Percentiles rank a stretch among this genome's conserved stretches.
Evolutionary conservation across 2,329 filamentous ascomycete species (phyloP).

Genomic region (Penicillium sp.): DNA sequence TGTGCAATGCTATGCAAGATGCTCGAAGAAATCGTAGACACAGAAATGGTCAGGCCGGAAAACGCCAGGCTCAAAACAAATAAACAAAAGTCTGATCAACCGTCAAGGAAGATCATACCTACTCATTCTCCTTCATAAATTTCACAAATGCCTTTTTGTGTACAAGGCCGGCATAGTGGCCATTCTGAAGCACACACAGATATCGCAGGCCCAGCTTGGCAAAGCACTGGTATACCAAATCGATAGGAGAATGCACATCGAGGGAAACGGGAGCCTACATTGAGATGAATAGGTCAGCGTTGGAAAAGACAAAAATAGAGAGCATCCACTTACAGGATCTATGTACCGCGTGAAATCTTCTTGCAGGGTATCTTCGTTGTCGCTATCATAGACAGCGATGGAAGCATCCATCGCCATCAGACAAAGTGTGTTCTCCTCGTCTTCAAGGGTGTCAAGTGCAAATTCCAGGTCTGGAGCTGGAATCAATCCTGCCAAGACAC

Average conservation of each 20-base stretch:
- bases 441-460: constrained; percentile 78
- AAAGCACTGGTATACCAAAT: constrained; percentile 95
- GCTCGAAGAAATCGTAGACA: neutral
- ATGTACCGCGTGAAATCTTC: constrained; percentile 90
- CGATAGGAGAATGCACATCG: constrained; percentile 87
- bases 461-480: constrained; percentile 93
- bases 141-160: constrained; percentile 98
- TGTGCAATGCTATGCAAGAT: constrained; percentile 2
- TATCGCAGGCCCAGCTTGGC: constrained; percentile 90
- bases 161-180: constrained; percentile 84
- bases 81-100: neutral
- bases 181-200: constrained; percentile 83
- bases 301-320: neutral
- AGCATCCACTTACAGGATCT: constrained; percentile 66
- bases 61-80: neutral
- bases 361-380: constrained; percentile 59
- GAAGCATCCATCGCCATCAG: constrained; percentile 72
- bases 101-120: constrained; percentile 32
- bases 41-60: neutral
- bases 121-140: constrained; percentile 82
- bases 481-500: constrained; percentile 82
- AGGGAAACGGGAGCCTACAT: constrained; percentile 77
- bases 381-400: constrained; percentile 59
- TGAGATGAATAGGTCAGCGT: constrained; percentile 2
- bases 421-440: constrained; percentile 71